These are phyloP conservation scores for Podila clonocystis DNA, from an alignment of 192 early-diverging fungal genomes.

Conservation along the genomic window DNA sequence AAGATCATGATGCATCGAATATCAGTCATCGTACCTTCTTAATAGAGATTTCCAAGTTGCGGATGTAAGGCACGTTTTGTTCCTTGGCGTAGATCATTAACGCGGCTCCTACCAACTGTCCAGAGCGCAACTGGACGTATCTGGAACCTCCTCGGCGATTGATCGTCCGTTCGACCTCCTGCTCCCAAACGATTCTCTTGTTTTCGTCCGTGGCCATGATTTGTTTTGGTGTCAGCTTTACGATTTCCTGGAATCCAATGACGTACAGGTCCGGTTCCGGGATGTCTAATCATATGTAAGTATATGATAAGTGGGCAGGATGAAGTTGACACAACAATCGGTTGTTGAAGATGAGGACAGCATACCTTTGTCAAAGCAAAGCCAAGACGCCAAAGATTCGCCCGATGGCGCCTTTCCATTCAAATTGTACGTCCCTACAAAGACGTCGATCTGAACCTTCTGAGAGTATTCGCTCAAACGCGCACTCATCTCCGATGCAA, in stretches of 20 bases:
- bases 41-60: conserved; percentile 84
- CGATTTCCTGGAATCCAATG: conserved; percentile 96
- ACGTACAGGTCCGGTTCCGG: conserved; percentile 81
- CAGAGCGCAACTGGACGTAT: conserved; percentile 87
- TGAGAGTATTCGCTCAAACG: conserved; percentile 70
- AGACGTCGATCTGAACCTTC: conserved; percentile 67
- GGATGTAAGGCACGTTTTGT: conserved; percentile 71
- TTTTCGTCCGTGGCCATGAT: conserved; percentile 49
- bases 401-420: conserved; percentile 81
- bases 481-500: conserved; percentile 39
- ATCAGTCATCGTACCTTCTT: conserved; percentile 65
- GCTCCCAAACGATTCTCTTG: conserved; percentile 58
- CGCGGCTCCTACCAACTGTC: conserved; percentile 91
- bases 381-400: conserved; percentile 74
- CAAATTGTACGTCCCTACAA: conserved; percentile 92
- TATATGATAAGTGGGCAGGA: background rate
- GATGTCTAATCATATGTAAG: conserved; percentile 22
- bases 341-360: background rate
- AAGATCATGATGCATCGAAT: background rate
- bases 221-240: conserved; percentile 83
- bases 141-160: conserved; percentile 53
- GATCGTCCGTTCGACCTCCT: conserved; percentile 59
- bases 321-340: background rate
- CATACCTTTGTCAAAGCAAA: conserved; percentile 58
- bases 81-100: conserved; percentile 88